Base-by-base conservation (phyloP, 1,139 yeast genomes). In the Hansenula sp. region DNA sequence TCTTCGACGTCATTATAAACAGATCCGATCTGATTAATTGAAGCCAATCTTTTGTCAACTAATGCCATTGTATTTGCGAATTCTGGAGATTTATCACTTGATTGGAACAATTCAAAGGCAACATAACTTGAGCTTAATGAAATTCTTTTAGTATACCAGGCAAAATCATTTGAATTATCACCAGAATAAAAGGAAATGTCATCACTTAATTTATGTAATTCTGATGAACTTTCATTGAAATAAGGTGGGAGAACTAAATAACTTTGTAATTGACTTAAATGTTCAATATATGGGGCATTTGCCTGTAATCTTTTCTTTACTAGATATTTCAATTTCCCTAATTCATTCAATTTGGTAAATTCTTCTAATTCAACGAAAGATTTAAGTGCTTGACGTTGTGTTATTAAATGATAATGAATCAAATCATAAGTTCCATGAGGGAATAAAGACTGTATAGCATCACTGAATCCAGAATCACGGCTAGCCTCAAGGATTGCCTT, bases 81-180 rank as follows among this genome's bases (percentile, higher is more conserved):
- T 30, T 67, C 76, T 3, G 61, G 59, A 25, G 91, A 81, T n/a
- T 71, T 69, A 62, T 91, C 97, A 54, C 77, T 84, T 38, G 88
- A 69, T 95, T 85, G 87, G 67, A 77, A 88, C 50, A 89, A 67
- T 61, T 93, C 97, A 33, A 83, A 59, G 31, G 84, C 74, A 1
- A 86, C 85, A 60, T 86, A 89, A 5, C 86, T 76, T 1, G 85
- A 72, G 17, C 89, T 75, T 27, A 91, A 62, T 6, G 87, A 76
- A 25, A 83, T 68, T 52, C 98, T 72, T 60, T 90, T 87, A n/a
- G 95, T 71, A 62, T 93, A 93, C 99, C 99, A 93, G 3, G 88
- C 84, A 62, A 87, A 83, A 62, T 89, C 96, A 48, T 84, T 78
- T n/a, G 94, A 79, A 43, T 72, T 66, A 60, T 91, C 97, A 4